Evolutionary conservation across 495 filamentous ascomycete genomes (phyloP).

Genomic region (Saxispiralis lemnorum): DNA sequence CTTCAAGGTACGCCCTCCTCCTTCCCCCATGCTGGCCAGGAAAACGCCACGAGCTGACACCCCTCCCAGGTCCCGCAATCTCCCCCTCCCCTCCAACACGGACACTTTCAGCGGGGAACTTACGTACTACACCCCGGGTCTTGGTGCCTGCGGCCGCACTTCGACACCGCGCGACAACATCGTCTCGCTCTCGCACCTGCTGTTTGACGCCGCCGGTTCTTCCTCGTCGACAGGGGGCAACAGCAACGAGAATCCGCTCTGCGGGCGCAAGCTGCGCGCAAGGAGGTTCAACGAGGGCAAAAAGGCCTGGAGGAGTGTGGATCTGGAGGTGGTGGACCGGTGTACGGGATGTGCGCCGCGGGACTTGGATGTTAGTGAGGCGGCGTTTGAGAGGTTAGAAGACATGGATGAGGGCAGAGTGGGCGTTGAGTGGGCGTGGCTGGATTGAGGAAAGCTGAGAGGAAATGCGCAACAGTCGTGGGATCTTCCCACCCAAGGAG

Average conservation of each 20-base stretch:
- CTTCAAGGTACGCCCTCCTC: conserved; percentile 4
- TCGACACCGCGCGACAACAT: conserved; percentile 36
- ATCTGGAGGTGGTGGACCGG: conserved; percentile 58
- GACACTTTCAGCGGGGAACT: conserved; percentile 43
- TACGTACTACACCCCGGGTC: conserved; percentile 50
- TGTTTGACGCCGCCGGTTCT: conserved; percentile 42
- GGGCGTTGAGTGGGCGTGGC: conserved; percentile 49
- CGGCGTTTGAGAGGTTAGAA: conserved; percentile 44
- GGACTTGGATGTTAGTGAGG: conserved; percentile 50
- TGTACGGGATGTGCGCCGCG: conserved; percentile 46
- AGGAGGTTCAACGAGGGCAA: conserved; percentile 28
- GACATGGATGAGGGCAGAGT: conserved; percentile 39
- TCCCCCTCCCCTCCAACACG: conserved; percentile 38
- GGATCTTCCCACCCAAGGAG: no score
- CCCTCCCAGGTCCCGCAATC: conserved; percentile 19
- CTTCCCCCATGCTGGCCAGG: not conserved
- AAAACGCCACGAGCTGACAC: conserved; percentile 6
- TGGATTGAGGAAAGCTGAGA: conserved; percentile 20
- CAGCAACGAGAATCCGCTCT: conserved; percentile 50
- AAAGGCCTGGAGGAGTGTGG: conserved; percentile 30
- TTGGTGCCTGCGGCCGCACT: conserved; percentile 54
- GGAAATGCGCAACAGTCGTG: no score
- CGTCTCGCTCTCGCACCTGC: conserved; percentile 45
- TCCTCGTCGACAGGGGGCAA: conserved; percentile 22
- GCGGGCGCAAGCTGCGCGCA: conserved; percentile 45